phyloP scores from a whole-genome alignment of 1,139 yeast species.

The Debaryomycetaceae sp. region DNA sequence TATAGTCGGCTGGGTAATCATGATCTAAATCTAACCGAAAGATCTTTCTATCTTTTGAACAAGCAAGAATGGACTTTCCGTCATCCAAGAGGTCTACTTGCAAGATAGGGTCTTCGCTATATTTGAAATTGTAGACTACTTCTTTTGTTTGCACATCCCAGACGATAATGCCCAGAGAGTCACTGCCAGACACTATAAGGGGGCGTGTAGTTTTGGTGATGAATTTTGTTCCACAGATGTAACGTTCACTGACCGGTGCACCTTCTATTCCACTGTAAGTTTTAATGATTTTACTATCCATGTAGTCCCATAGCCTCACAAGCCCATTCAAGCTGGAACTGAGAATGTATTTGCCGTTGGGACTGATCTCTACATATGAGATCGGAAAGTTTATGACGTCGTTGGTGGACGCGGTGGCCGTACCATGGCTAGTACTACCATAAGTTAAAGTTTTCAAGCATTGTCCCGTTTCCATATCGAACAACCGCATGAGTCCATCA shows the following conservation, averaged over 20 bases:
- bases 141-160: constrained; percentile 77
- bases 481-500: constrained; percentile 85
- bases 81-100: constrained; percentile 41
- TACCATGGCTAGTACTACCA: constrained; percentile 54
- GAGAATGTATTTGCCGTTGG: constrained; percentile 77
- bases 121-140: constrained; percentile 36
- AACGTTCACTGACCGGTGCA: constrained; percentile 40
- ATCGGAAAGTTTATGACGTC: constrained; percentile 62
- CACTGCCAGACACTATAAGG: constrained; percentile 65
- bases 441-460: constrained; percentile 86
- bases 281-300: constrained; percentile 73
- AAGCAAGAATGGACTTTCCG: constrained; percentile 40
- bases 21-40: constrained; percentile 22
- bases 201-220: constrained; percentile 32
- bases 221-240: constrained; percentile 49
- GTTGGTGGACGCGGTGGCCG: constrained; percentile 56
- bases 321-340: constrained; percentile 81
- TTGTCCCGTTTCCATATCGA: constrained; percentile 87
- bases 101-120: constrained; percentile 40
- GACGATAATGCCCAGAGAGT: constrained; percentile 52
- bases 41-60: constrained; percentile 25
- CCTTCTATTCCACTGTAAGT: constrained; percentile 50
- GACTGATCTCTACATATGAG: constrained; percentile 68
- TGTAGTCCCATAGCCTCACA: constrained; percentile 78
- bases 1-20: constrained; percentile 5